A percentile compares a stretch with the other conserved stretches of the same genome.
These are phyloP conservation scores for Nepenthes alata DNA, from an alignment of 179 eudicot species.

Conservation along the genomic window DNA sequence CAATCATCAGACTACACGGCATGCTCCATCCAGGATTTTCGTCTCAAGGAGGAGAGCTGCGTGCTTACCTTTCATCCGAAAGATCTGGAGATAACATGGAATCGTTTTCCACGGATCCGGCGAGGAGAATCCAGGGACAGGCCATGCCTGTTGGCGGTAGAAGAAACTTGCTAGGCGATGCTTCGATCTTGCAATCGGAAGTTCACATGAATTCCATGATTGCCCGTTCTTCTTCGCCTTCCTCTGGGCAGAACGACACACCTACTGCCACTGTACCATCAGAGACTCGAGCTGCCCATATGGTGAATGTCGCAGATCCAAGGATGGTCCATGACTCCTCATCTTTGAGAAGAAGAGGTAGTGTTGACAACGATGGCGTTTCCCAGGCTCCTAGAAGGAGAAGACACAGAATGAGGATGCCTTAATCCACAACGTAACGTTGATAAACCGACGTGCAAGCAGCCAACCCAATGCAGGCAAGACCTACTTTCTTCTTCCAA, in stretches of 20 bases:
- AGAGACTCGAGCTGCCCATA: neutral
- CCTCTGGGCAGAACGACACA: neutral
- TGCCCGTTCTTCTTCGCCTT: neutral
- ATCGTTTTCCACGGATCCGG: neutral
- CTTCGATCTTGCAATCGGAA: neutral
- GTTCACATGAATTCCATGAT: neutral
- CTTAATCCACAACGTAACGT: too few species aligned
- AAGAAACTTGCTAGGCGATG: neutral
- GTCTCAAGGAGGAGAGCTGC: neutral
- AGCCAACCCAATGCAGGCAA: too few species aligned
- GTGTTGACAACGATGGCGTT: constrained; percentile 10
- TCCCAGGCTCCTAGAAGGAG: constrained; percentile 22
- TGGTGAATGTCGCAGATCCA: too few species aligned
- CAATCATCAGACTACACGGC: neutral
- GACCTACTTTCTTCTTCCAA: too few species aligned
- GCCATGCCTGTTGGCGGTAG: neutral
- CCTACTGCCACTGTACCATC: neutral
- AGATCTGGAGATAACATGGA: neutral
- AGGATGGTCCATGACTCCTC: constrained; percentile 1
- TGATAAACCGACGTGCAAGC: too few species aligned
- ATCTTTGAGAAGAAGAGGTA: constrained; percentile 18
- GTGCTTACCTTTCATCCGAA: neutral
- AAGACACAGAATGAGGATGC: constrained; percentile 6
- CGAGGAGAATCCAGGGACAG: neutral
- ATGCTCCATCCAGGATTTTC: neutral